Evolutionary conservation across 768 basidiomycete genomes (phyloP).

Genomic region (Russula abietina): DNA sequence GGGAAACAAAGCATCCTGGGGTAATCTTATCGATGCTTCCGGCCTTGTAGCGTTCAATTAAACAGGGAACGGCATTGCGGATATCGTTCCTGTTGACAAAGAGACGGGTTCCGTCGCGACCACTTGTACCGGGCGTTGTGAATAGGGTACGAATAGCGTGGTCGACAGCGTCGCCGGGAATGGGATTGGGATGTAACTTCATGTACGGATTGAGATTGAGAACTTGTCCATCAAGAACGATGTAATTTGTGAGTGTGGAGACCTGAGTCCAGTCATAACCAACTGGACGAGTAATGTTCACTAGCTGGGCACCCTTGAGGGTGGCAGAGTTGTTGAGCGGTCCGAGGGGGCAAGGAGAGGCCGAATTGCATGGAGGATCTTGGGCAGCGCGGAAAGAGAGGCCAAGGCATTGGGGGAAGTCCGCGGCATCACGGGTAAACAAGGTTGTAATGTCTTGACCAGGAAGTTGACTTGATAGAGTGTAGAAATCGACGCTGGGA

Average conservation of each 20-base stretch:
- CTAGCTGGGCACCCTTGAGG: conserved; percentile 53
- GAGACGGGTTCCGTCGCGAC: conserved; percentile 86
- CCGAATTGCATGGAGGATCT: conserved; percentile 62
- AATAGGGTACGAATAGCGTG: conserved; percentile 73
- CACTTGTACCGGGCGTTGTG: conserved; percentile 43
- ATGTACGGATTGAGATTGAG: conserved; percentile 91
- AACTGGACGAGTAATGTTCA: conserved; percentile 59
- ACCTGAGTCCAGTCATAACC: conserved; percentile 95
- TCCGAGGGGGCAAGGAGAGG: conserved; percentile 61
- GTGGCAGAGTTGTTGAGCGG: conserved; percentile 51
- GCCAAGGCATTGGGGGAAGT: conserved; percentile 60
- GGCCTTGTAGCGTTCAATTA: conserved; percentile 80
- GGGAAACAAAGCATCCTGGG: conserved; percentile 90
- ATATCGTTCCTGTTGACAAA: conserved; percentile 70
- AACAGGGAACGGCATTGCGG: conserved; percentile 66
- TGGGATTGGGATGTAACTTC: conserved; percentile 55
- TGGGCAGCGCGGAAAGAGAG: conserved; percentile 62
- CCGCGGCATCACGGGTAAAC: conserved; percentile 65
- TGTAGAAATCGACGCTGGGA: conserved; percentile 49
- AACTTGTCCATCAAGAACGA: conserved; percentile 91
- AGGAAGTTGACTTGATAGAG: conserved; percentile 47
- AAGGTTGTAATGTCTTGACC: conserved; percentile 89
- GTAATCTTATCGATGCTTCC: conserved; percentile 96
- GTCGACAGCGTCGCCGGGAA: conserved; percentile 76
- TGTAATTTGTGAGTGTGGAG: conserved; percentile 57